Percentiles rank a stretch among this genome's conserved stretches.
Conservation (phyloP, 768 basidiomycete genomes). For the Amanita exitialis region DNA sequence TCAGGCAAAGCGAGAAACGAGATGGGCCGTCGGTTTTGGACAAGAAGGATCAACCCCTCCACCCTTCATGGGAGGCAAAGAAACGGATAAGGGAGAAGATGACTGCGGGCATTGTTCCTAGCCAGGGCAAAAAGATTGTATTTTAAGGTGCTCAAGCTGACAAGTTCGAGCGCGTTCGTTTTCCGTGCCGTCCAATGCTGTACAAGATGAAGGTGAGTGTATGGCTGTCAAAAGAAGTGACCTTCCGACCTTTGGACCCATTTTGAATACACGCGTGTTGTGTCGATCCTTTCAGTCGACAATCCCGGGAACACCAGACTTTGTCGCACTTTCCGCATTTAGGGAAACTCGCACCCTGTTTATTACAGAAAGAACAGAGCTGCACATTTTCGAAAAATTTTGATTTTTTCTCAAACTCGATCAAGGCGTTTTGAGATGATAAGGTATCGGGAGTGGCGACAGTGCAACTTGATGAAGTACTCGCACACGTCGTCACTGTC, state of each 20-base stretch:
- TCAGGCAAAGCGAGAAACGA: background rate
- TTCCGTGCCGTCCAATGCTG: conserved; percentile 1
- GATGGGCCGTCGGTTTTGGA: background rate
- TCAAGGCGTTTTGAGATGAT: conserved; percentile 6
- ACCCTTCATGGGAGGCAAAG: conserved; percentile 98
- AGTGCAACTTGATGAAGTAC: conserved; percentile 32
- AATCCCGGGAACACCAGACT: conserved; percentile 57
- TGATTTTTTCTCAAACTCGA: conserved; percentile 38
- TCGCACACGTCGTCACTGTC: conserved; percentile 13
- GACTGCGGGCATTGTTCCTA: conserved; percentile 47
- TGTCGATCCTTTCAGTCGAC: conserved; percentile 42
- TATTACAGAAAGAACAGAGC: conserved; percentile 43
- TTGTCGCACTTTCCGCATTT: conserved; percentile 49
- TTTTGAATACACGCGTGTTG: conserved; percentile 33
- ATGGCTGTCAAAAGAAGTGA: background rate
- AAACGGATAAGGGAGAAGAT: conserved; percentile 65
- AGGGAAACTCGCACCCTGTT: conserved; percentile 44
- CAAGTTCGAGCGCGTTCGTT: conserved; percentile 6
- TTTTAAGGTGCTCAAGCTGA: conserved; percentile 25
- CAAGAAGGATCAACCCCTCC: conserved; percentile 40
- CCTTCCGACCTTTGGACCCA: background rate
- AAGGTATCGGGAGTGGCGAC: conserved; percentile 19
- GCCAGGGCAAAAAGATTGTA: conserved; percentile 82
- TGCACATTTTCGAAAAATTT: conserved; percentile 30
- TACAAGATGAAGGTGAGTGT: background rate